Evolutionary conservation across 192 early-diverging fungal genomes (phyloP).

Genomic region (Mortierella hygrophila): DNA sequence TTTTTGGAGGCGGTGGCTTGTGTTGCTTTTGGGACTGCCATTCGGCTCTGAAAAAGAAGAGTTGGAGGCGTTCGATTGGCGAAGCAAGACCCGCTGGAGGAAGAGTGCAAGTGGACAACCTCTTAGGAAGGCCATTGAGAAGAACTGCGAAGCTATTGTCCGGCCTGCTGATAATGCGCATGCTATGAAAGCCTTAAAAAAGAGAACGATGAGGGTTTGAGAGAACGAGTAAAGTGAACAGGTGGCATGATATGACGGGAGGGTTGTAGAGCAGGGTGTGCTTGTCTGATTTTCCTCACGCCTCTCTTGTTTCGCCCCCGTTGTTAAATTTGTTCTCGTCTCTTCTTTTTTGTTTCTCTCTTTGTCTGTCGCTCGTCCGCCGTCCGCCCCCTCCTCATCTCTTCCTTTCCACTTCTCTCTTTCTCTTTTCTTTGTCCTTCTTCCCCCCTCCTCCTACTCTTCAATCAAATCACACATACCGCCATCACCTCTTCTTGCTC

Average conservation of each 20-base stretch:
- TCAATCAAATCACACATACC: not conserved
- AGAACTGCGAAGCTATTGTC: too few species aligned
- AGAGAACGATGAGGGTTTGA: not conserved
- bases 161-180: too few species aligned
- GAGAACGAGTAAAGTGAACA: not conserved
- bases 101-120: not conserved
- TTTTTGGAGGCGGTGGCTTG: constrained; percentile 6
- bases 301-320: too few species aligned
- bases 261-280: not conserved
- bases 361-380: not conserved
- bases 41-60: not conserved
- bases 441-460: not conserved
- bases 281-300: too few species aligned
- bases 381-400: not conserved
- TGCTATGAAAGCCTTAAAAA: too few species aligned
- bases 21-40: constrained; percentile 1
- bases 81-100: not conserved
- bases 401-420: not conserved
- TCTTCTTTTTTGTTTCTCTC: not conserved
- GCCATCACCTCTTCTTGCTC: not conserved
- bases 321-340: not conserved
- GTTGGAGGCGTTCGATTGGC: not conserved
- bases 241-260: not conserved
- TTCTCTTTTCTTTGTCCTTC: not conserved
- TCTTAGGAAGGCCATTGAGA: too few species aligned